phyloP scores from a whole-genome alignment of 352 stramenopile genomes.

The Halophytophthora polymorphica region DNA sequence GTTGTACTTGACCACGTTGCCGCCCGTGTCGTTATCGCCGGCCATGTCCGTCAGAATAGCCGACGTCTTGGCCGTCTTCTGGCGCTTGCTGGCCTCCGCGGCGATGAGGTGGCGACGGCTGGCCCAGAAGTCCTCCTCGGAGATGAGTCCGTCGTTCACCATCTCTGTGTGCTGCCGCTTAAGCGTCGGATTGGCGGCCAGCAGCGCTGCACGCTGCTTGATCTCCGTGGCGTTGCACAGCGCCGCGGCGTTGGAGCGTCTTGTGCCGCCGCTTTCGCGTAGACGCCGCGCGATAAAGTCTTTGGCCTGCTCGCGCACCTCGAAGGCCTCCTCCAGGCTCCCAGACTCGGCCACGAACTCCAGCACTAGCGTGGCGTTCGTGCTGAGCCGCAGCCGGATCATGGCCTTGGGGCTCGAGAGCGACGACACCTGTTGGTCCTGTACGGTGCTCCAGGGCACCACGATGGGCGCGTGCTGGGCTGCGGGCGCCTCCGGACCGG shows the following conservation, averaged over 20 bases:
- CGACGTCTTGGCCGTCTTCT: conserved; percentile 84
- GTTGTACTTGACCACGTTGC: conserved; percentile 88
- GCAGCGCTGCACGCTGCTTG: conserved; percentile 76
- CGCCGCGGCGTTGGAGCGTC: conserved; percentile 41
- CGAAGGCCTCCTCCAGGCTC: conserved; percentile 62
- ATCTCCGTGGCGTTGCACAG: conserved; percentile 77
- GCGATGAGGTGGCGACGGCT: conserved; percentile 79
- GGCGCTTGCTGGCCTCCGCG: conserved; percentile 78
- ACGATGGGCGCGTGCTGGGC: conserved; percentile 37
- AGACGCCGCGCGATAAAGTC: conserved; percentile 57
- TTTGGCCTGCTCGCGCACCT: conserved; percentile 68
- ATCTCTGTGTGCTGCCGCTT: conserved; percentile 87
- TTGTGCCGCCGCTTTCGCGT: conserved; percentile 36
- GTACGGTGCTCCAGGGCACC: conserved; percentile 63
- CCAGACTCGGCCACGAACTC: conserved; percentile 56
- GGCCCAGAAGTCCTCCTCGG: conserved; percentile 86
- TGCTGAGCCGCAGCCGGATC: conserved; percentile 70
- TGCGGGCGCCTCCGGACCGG: conserved; percentile 16
- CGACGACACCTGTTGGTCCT: conserved; percentile 83
- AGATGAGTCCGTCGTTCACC: conserved; percentile 85
- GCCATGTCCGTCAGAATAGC: conserved; percentile 80
- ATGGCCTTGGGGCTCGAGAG: conserved; percentile 70
- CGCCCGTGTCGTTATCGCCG: conserved; percentile 62
- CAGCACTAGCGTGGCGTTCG: conserved; percentile 63
- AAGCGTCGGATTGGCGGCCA: conserved; percentile 70